phyloP scores from a whole-genome alignment of 345 rosid species.

The Nephelium lappaceum region DNA sequence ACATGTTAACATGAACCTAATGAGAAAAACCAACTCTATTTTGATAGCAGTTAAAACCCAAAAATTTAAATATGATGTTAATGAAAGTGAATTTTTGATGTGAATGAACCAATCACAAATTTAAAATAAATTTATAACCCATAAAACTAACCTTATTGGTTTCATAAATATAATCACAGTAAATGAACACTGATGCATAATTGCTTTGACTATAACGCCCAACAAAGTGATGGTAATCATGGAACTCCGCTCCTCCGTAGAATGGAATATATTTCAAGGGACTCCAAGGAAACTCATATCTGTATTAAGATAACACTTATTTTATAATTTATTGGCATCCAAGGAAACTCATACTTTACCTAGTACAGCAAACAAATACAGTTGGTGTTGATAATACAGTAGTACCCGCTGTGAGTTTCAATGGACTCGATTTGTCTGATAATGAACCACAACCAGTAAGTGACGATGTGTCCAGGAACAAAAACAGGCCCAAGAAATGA shows the following conservation, averaged over 20 bases:
- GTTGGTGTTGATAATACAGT: no score
- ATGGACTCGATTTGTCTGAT: slow-evolving; percentile 84
- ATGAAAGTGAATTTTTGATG: no score
- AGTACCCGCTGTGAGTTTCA: slow-evolving; percentile 91
- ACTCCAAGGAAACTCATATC: slow-evolving; percentile 86
- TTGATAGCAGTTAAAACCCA: background rate
- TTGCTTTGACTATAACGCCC: slow-evolving; percentile 94
- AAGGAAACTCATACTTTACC: no score
- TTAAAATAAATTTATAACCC: no score
- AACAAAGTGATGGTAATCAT: slow-evolving; percentile 92
- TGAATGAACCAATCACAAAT: no score
- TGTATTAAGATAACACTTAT: slow-evolving; percentile 20
- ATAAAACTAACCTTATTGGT: slow-evolving; percentile 66
- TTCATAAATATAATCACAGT: slow-evolving; percentile 89
- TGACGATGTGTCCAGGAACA: slow-evolving; percentile 83
- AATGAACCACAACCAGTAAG: slow-evolving; percentile 88
- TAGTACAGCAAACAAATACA: no score
- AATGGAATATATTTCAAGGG: slow-evolving; percentile 81
- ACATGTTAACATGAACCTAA: no score
- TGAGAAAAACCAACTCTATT: background rate
- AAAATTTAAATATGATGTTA: background rate
- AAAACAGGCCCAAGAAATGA: slow-evolving; percentile 89
- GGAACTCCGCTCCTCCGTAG: slow-evolving; percentile 89
- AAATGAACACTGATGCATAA: slow-evolving; percentile 87
- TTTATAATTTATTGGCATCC: no score